Evolutionary conservation across 805 yeast genomes (phyloP), one percentile per base, ranked within the genome.

Genomic region (Vanderwaltozyma verrucispora): DNA sequence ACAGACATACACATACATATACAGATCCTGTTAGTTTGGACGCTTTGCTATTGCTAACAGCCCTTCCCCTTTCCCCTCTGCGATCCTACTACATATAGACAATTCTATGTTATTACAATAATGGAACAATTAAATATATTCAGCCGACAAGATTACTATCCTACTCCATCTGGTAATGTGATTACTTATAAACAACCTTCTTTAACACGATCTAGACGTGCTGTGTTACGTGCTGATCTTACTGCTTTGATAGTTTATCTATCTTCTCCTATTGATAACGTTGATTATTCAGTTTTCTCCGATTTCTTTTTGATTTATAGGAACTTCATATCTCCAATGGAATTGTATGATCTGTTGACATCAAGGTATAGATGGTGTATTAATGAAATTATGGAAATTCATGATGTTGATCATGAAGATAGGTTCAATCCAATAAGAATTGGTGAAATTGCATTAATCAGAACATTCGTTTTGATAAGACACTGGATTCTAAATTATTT

Each of bases 401-500:
- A 14, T 28, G 37, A 14, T 17, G 24, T 28, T 20, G 27, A 25
- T 16, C 12, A 19, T 10, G 30, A 32, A 14, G 32, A 33, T 11
- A 38, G 36, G 20, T 33, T 25, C 18, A 24, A 35, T 37, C 30
- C 38, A 15, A 37, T 30, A 14, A 56, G 55, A 32, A 52, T 70
- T 3, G 94, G 94, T 1, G 72, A 77, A 41, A 65, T 81, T 32
- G 78, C 80, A 2, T 64, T 84, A 11, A 71, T 88, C 27, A 69
- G 97, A 49, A 80, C 94, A 0, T 89, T 88, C 63, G 95, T 85
- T 20, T 77, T 82, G 21, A 49, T 92, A 30, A 73, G 96, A 51
- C 95, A 85, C 62, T 89, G 97, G 95, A 57, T 89, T 15, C 60
- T 84, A 41, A 89, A 88, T 58, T 88, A 84, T 56, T 92, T 86